Evolutionary conservation across 352 stramenopile species (phyloP).

Genomic region (Thalassiosira delicatula): DNA sequence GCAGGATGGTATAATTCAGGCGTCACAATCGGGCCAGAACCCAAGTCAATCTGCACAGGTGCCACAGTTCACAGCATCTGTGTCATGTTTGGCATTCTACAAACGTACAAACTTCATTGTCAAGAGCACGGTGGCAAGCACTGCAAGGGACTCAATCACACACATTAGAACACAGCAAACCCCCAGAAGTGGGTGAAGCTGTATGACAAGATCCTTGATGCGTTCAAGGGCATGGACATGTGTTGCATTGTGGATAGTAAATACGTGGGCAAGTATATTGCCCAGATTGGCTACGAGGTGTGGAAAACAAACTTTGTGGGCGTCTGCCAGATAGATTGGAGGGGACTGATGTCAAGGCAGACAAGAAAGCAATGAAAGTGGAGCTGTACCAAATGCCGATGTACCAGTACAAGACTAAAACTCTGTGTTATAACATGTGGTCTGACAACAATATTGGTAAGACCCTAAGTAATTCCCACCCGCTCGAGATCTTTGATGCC

Average conservation of each 20-base stretch:
- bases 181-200: conserved; percentile 26
- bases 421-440: conserved; percentile 27
- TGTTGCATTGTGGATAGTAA: conserved; percentile 24
- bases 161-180: neutral
- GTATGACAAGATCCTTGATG: conserved; percentile 15
- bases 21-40: no score
- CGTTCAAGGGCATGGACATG: conserved; percentile 20
- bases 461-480: no score
- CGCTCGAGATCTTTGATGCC: no score
- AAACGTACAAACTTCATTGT: conserved; percentile 25
- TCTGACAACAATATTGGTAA: no score
- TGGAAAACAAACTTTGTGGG: conserved; percentile 32
- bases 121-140: conserved; percentile 13
- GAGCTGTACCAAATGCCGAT: conserved; percentile 7
- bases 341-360: neutral
- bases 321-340: conserved; percentile 3
- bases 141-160: neutral
- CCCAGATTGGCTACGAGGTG: conserved; percentile 33
- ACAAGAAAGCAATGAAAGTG: neutral
- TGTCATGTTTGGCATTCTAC: conserved; percentile 1
- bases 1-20: no score
- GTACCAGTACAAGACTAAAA: conserved; percentile 26
- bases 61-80: no score
- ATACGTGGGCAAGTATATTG: conserved; percentile 36
- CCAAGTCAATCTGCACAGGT: no score